Percentiles rank a stretch among this genome's conserved stretches.
Conservation (phyloP, 1,139 yeast species). For the Debaryomyces subglobosus region DNA sequence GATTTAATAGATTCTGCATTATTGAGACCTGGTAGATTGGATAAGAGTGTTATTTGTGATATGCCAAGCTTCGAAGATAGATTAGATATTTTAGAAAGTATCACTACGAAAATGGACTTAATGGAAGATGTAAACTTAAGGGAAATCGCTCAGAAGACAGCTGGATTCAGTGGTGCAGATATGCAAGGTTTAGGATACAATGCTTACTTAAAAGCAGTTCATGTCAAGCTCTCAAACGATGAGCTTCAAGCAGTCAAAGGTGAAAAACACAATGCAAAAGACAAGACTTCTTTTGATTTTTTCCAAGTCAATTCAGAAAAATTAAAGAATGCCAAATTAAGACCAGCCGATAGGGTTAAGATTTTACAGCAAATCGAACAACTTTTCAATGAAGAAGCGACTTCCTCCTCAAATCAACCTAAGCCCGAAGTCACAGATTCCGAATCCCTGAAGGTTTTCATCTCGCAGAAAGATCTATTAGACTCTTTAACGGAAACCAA, state of each 20-base stretch:
- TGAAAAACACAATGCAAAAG: conserved; percentile 17
- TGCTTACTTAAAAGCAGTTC: conserved; percentile 90
- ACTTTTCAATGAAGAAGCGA: conserved; percentile 23
- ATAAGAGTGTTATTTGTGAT: conserved; percentile 87
- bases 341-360: conserved; percentile 49
- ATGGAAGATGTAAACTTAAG: conserved; percentile 54
- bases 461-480: conserved; percentile 58
- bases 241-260: conserved; percentile 28
- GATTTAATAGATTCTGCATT: conserved; percentile 95
- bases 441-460: conserved; percentile 32
- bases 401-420: conserved; percentile 7
- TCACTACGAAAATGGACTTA: conserved; percentile 59
- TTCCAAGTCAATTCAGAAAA: conserved; percentile 40
- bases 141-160: conserved; percentile 60
- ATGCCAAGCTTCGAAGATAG: conserved; percentile 78
- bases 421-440: conserved; percentile 14
- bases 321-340: conserved; percentile 32
- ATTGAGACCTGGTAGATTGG: conserved; percentile 93
- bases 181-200: conserved; percentile 90
- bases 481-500: conserved; percentile 75
- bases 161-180: conserved; percentile 93
- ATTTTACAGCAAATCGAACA: conserved; percentile 52
- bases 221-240: conserved; percentile 61
- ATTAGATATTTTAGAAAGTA: conserved; percentile 68
- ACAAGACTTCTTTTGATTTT: conserved; percentile 30